phyloP scores from a whole-genome alignment of 2,329 filamentous ascomycete species.

The Aureobasidium sp. region DNA sequence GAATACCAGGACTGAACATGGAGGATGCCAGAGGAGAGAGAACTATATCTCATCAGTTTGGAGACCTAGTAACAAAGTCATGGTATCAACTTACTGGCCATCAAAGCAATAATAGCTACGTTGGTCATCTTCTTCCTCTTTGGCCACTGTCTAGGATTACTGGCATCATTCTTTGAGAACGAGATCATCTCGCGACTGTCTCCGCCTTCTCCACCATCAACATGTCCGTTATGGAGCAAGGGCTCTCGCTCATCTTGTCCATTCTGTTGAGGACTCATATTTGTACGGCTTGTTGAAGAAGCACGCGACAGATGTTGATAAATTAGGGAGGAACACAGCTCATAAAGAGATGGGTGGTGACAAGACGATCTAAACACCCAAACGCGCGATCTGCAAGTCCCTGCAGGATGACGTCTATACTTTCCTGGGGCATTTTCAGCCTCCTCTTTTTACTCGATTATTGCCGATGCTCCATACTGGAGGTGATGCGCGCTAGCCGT shows the following conservation, averaged over 20 bases:
- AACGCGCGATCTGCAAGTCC: not conserved
- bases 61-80: not conserved
- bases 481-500: not conserved
- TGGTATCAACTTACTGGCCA: constrained; percentile 31
- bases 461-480: not conserved
- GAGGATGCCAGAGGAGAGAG: constrained; percentile 39
- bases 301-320: not conserved
- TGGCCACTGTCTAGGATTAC: constrained; percentile 40
- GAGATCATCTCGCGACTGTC: constrained; percentile 21
- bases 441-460: not conserved
- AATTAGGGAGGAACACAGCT: not conserved
- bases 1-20: constrained; percentile 45
- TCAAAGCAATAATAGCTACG: constrained; percentile 41
- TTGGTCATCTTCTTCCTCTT: constrained; percentile 38
- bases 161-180: constrained; percentile 31
- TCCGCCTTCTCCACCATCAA: constrained; percentile 27
- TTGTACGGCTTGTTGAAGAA: not conserved
- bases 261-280: not conserved
- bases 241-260: constrained; percentile 29
- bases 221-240: constrained; percentile 27
- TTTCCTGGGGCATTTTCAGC: constrained; percentile 3
- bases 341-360: not conserved
- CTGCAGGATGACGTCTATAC: not conserved
- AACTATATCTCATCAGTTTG: constrained; percentile 21
- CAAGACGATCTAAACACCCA: not conserved